Base-by-base conservation (phyloP, 805 yeast species). In the Scheffersomyces stipitis region DNA sequence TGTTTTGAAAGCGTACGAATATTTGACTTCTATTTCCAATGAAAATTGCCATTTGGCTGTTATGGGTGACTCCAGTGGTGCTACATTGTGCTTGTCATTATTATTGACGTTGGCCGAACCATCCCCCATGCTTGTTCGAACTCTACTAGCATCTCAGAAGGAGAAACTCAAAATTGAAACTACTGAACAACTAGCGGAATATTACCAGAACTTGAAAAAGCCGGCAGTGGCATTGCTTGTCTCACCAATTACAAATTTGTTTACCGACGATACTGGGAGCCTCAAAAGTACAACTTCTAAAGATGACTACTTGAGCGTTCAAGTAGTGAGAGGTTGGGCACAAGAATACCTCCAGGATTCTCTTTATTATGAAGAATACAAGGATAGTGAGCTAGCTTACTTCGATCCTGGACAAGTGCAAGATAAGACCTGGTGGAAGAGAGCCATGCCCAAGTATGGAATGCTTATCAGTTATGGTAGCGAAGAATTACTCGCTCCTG, bases 1-100 rank as follows among this genome's bases (percentile, higher is more conserved):
- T 9, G 51, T 60, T 1, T 31, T 56, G 3, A 40, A 37, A 3
- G 64, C 58, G 0, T 73, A 74, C 67, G 44, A 47, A 13, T 51
- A 56, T 31, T 40, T 66, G 10, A 20, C 10, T 7, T 20, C 24
- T 20, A 20, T 5, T 10, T 26, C 12, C 9, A 3, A 40, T 45
- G 0, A 20, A 37, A 5, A 38, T 26, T 3, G 36, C 1, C 56
- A 56, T 16, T 31, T 56, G 2, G 52, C 71, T 3, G 30, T 71
- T 4, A 48, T 60, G 33, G 81, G 80, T 0, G 79, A 76, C 35
- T 73, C 79, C 0, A 51, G 64, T 3, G 81, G 81, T 1, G 79
- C 73, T 0, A 69, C 67, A n/a, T 41, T 71, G 26, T 55, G 59
- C 3, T 41, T 73, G 31, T 48, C 68, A 9, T 46, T 69, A 34